Base-by-base conservation (phyloP, 164 flowering plant genomes). In the Hamamelis virginiana region DNA sequence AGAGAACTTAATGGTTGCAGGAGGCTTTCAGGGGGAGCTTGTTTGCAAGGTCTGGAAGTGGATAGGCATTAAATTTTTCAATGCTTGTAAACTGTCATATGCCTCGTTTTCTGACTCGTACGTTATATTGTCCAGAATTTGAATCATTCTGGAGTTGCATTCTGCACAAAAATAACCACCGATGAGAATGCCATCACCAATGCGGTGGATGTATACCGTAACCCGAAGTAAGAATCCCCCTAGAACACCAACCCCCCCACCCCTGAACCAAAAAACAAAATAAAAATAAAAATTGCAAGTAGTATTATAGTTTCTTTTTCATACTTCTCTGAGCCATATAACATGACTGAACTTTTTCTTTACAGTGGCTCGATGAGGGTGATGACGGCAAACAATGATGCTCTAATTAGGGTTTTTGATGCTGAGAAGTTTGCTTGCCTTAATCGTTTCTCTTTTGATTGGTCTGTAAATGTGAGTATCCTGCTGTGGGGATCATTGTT, bases 1-100 rank as follows among this genome's bases (percentile, higher is more conserved):
- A 69, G 90, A 92, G 23, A 82, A 91, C 70, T 71, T 94, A 56
- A 48, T 91, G 82, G 97, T 83, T 5, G 95, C 94, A 21, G 98
- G 98, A 67, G 98, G 98, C 41, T 92, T 92, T 71, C 93, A 82
- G n/a, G 98, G 98, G 67, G 98, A 94, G 78, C 95, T 94, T 19
- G 83, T 94, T 48, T 91, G 94, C 80, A 94, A 94, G 98, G 98
- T 94, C 84, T 15, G 27, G 5, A 2, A 38, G 23, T n/a, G 11
- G 57, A 9, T 9, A 19, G 41, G 23, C 26, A 26, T 33, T 22
- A 47, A 28, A 47, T 21, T 8, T 14, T 5, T 57, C 15, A 11
- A 12, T 14, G 23, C 25, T 5, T 22, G n/a, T 55, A n/a, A 46
- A 25, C 15, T 19, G 23, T 1, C n/a, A 13, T 11, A n/a, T 47